A percentile compares a stretch with the other conserved stretches of the same genome.
These are phyloP conservation scores for Hippophae gyantsensis DNA, from an alignment of 306 rosid species.

Conservation along the genomic window DNA sequence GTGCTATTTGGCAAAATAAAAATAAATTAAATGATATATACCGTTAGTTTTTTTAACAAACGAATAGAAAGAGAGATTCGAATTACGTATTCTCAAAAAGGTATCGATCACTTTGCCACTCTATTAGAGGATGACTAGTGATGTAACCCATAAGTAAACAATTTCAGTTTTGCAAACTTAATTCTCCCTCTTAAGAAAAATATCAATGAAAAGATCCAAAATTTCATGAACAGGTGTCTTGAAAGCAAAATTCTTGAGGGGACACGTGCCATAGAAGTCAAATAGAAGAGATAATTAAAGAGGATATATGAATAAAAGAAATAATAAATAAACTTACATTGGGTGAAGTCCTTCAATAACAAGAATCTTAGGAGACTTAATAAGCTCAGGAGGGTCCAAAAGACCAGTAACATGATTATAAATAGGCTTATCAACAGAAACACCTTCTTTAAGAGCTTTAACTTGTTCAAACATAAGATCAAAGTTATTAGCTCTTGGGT, in stretches of 20 bases:
- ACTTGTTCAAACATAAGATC: conserved; percentile 98
- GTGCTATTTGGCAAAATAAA: too few relatives aligned
- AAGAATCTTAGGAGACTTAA: conserved; percentile 87
- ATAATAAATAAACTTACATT: conserved; percentile 47
- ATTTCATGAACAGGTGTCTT: background rate
- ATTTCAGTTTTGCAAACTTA: too few relatives aligned
- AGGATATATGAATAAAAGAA: background rate
- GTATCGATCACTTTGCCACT: too few relatives aligned
- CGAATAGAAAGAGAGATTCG: too few relatives aligned
- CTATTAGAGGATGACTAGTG: too few relatives aligned
- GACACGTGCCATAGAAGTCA: background rate
- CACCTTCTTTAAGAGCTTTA: conserved; percentile 70
- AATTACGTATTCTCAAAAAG: too few relatives aligned
- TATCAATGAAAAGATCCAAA: too few relatives aligned
- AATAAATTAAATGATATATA: too few relatives aligned
- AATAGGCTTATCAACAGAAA: conserved; percentile 71
- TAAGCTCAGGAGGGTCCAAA: conserved; percentile 88
- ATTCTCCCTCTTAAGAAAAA: too few relatives aligned
- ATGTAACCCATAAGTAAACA: too few relatives aligned
- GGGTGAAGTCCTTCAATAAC: conserved; percentile 99
- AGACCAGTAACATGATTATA: conserved; percentile 95
- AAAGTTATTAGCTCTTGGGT: conserved; percentile 86
- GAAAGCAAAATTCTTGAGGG: too few relatives aligned
- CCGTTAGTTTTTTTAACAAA: too few relatives aligned
- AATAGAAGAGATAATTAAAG: background rate